Base-by-base conservation (phyloP, 192 early-diverging fungal species). In the Allomyces macrogynus region DNA sequence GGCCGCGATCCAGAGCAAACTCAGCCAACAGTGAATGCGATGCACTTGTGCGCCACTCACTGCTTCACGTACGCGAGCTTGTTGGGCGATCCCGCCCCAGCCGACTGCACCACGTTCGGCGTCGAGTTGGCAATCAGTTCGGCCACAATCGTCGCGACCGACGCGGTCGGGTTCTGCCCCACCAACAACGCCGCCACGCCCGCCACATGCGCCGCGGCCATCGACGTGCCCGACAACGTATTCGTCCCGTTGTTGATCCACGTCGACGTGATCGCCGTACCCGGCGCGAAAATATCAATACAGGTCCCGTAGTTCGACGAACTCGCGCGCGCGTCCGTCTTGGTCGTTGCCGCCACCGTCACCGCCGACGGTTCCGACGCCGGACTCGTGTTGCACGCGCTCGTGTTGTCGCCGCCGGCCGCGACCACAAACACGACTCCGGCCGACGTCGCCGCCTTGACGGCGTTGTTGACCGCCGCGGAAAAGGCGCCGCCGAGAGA, bases 401-500 rank as follows among this genome's bases (percentile, higher is more conserved):
- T 89, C 54, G 79, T 70, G 74, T 91, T 90, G 75, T 94, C 91
- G 71, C 96, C 96, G 62, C 93, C 93, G 16, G 93, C 93, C 44
- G 93, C 93, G 27, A 95, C 93, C 16, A 92, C 93, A 76, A 92
- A 95, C 68, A 85, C 77, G 49, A 97, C 81, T 67, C 92, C 92
- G 43, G 78, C 75, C 32, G 78, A 75, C 4, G 92, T 86, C 57
- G 92, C 91, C 69, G 49, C 49, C 49, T 57, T 14, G 16, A 57
- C 49, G 4, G 68, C 63, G 60, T 68, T 60, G 25, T 71, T 72
- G 18, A 69, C 71, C 27, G 71, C 63, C 11, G 57, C 69, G 1
- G 74, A 71, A 18, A 67, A 70, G 0, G 61, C 49, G 5, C 70
- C 63, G 62, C 64, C 66, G 44, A 72, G 67, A 14, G 70, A 57